Base-by-base conservation (phyloP, 2,329 filamentous ascomycete genomes). In the Camptophora hylomeconis region DNA sequence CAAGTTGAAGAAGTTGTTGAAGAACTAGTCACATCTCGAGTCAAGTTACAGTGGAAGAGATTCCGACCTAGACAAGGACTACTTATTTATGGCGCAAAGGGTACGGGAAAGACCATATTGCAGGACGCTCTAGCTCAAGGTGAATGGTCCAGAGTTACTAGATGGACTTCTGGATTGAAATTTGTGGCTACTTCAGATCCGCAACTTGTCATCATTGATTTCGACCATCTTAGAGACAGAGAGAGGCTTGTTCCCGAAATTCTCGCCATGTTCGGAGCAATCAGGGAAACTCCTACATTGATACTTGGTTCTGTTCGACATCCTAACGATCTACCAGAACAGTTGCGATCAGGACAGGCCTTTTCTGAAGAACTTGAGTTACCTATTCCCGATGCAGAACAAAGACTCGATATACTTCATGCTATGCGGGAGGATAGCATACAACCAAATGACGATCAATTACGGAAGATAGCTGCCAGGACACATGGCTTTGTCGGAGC, bases 401-500 rank as follows among this genome's bases (percentile, higher is more conserved):
- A 79, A 31, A 69, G 87, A 20, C 69, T 72, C 26, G 74, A 82
- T 17, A 92, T 94, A 8, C 54, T 94, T 13, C 65, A 70, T 17
- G 70, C 69, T 5, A 60, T 80, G 34, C 49, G 56, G 24, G 56
- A 48, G 33, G 57, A 70, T 24, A 57, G 49, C n/a, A 46, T 61
- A 3, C 63, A 59, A 6, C 58, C 59, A 6, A 60, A 53, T 30
- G 62, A 75, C 3, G 54, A 56, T 2, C 57, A 72, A 7, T 55
- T 83, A 11, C 56, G 64, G 3, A 57, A 64, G 11, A 57, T 92
- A 23, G 77, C 77, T 22, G 70, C 80, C 37, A 71, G 73, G 32
- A 92, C 86, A 0, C 84, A 94, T 46, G 87, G 86, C 3, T 94
- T 82, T 51, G 92, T 82, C 17, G 79, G 80, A 4, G 67, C 69